Evolutionary conservation across 768 basidiomycete species (phyloP).

Genomic region (Tylopilus subfusipes): DNA sequence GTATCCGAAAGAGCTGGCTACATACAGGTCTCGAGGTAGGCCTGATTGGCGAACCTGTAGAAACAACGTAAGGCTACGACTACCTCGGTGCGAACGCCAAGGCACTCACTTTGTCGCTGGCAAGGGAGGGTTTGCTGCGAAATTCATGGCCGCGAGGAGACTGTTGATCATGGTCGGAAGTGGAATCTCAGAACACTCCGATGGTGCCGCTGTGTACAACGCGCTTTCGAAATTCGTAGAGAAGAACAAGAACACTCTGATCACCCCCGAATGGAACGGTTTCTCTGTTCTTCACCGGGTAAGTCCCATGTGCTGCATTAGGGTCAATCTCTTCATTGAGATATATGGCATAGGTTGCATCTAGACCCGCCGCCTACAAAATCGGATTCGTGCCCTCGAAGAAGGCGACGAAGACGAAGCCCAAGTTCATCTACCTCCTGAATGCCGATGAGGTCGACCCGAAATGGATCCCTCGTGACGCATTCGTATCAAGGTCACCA

Average conservation of each 20-base stretch:
- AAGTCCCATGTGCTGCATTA: slow-evolving; percentile 18
- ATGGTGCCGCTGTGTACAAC: slow-evolving; percentile 75
- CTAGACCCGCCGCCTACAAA: slow-evolving; percentile 91
- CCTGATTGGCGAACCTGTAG: slow-evolving; percentile 84
- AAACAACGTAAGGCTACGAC: slow-evolving; percentile 91
- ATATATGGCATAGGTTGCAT: slow-evolving; percentile 64
- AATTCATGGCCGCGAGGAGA: slow-evolving; percentile 85
- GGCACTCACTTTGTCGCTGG: slow-evolving; percentile 75
- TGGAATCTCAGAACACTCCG: slow-evolving; percentile 78
- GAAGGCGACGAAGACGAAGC: slow-evolving; percentile 65
- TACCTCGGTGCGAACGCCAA: slow-evolving; percentile 78
- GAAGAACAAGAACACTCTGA: slow-evolving; percentile 65
- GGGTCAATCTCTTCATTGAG: background rate
- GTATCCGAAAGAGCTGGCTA: slow-evolving; percentile 93
- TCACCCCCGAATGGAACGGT: slow-evolving; percentile 94
- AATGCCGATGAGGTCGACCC: slow-evolving; percentile 95
- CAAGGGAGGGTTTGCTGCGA: slow-evolving; percentile 74
- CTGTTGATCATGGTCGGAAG: slow-evolving; percentile 94
- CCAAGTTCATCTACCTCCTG: slow-evolving; percentile 96
- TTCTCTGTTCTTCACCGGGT: slow-evolving; percentile 92
- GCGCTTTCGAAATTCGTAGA: slow-evolving; percentile 77
- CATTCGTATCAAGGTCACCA: slow-evolving; percentile 99
- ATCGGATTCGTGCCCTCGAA: slow-evolving; percentile 88
- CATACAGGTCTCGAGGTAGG: slow-evolving; percentile 84
- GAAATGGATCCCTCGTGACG: slow-evolving; percentile 79